phyloP scores from a whole-genome alignment of 257 asterid species.

The Rauvolfia tetraphylla region DNA sequence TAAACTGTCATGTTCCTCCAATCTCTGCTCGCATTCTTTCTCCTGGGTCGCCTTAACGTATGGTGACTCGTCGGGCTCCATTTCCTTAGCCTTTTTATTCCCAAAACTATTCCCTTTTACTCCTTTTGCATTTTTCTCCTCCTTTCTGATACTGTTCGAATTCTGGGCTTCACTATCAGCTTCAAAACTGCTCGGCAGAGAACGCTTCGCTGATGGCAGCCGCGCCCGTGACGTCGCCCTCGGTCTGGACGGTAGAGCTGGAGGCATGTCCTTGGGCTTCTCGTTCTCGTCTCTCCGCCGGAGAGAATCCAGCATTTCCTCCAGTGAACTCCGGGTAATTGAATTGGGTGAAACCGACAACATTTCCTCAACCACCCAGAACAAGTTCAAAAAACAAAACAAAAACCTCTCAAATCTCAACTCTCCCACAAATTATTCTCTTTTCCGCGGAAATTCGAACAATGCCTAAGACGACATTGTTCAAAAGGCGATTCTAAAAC shows the following conservation, averaged over 20 bases:
- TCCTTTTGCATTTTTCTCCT: constrained; percentile 24
- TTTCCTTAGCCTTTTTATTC: constrained; percentile 37
- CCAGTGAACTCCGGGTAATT: constrained; percentile 73
- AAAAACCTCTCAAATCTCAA: constrained; percentile 18
- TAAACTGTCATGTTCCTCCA: constrained; percentile 31
- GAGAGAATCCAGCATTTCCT: constrained; percentile 89
- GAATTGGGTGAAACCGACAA: constrained; percentile 56
- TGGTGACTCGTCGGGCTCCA: constrained; percentile 46
- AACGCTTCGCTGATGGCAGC: constrained; percentile 58
- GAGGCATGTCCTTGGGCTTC: constrained; percentile 65
- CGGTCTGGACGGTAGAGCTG: constrained; percentile 86
- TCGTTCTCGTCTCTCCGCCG: constrained; percentile 56
- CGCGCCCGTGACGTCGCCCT: constrained; percentile 55
- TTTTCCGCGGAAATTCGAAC: constrained; percentile 25
- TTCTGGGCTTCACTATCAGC: constrained; percentile 29
- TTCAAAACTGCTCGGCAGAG: constrained; percentile 39
- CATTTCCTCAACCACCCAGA: constrained; percentile 31
- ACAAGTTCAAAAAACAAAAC: neutral
- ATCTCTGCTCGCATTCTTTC: constrained; percentile 21
- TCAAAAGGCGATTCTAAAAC: constrained; percentile 35
- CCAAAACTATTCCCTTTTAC: constrained; percentile 42
- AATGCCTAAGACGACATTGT: constrained; percentile 36
- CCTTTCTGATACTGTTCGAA: constrained; percentile 12
- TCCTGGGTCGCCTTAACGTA: constrained; percentile 26
- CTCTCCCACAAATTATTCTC: neutral